Evolutionary conservation across 2,329 filamentous ascomycete genomes (phyloP).

Genomic region (Fonsecaea pedrosoi): DNA sequence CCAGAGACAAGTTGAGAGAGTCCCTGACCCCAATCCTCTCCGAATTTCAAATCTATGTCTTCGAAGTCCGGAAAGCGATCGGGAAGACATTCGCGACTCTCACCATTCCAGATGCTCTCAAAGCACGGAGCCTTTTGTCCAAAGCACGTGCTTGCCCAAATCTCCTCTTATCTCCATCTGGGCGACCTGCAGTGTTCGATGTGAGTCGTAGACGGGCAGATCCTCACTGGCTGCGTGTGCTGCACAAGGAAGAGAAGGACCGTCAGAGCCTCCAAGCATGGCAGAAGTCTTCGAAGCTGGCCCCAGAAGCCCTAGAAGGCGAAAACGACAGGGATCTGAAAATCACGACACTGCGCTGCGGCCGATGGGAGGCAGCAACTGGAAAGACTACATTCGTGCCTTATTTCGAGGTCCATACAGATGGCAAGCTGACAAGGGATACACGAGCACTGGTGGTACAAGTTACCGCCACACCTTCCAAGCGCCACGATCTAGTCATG

Average conservation of each 20-base stretch:
- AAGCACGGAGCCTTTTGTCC: conserved; percentile 54
- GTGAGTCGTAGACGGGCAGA: conserved; percentile 49
- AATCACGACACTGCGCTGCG: conserved; percentile 53
- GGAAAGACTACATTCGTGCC: conserved; percentile 60
- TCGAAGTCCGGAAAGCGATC: conserved; percentile 53
- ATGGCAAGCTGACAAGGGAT: conserved; percentile 7
- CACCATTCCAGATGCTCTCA: conserved; percentile 52
- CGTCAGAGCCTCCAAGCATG: conserved; percentile 10
- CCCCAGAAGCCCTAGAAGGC: conserved; percentile 42
- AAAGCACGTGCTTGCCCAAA: conserved; percentile 30
- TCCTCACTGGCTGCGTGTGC: conserved; percentile 42
- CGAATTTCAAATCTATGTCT: conserved; percentile 50
- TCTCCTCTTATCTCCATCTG: conserved; percentile 30
- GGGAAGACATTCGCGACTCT: conserved; percentile 53
- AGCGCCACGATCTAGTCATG: conserved; percentile 15
- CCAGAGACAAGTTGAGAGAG: conserved; percentile 50
- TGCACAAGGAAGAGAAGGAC: conserved; percentile 24
- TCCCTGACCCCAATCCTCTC: conserved; percentile 51
- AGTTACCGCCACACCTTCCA: neutral
- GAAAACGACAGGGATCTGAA: conserved; percentile 45
- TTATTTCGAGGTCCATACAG: conserved; percentile 52
- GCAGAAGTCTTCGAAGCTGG: conserved; percentile 14
- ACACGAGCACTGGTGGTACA: conserved; percentile 24
- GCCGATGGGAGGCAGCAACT: conserved; percentile 49
- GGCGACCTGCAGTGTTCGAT: conserved; percentile 40